Base-by-base conservation (phyloP, 805 yeast genomes). In the Candida corydali region DNA sequence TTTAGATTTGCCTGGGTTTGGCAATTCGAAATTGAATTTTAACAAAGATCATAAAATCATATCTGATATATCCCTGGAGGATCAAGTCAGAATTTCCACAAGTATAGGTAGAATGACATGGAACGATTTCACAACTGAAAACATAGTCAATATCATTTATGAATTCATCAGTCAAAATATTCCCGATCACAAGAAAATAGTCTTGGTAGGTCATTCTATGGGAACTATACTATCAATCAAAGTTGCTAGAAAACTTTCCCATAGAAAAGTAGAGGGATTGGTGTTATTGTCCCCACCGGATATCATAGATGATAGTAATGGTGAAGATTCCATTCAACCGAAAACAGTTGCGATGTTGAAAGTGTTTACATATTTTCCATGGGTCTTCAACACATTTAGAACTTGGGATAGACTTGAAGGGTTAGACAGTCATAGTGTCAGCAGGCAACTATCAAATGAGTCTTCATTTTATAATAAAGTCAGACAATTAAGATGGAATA, bases 1-100 rank as follows among this genome's bases (percentile, higher is more conserved):
- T 0, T 47, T 89, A 11, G 98, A 89, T 54, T 62, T 88, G 35
- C 96, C 96, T 1, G 98, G 97, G 0, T 86, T 86, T 57, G 98
- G 98, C 3, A 70, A 74, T 45, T 59, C 69, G 10, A 54, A 55
- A 27, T 5, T 46, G 1, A 34, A 43, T 11, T 57, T 57, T 29
- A 26, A 37, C 9, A 31, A 33, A 2, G 29, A 32, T 15, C 27
- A 31, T 32, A 51, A 54, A 29, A 26, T 36, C 29, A 47, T 57
- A 43, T 32, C 59, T 16, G 17, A 48, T 15, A 42, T 58, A 36
- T 23, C 73, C 46, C 20, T 43, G 36, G 39, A 43, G 42, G 76
- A 46, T 50, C 64, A 52, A 50, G 45, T 22, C 7, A 46, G 47
- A 17, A 63, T 71, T 16, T 46, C 67, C 2, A 17, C 43, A 3